Percentiles rank a stretch among this genome's conserved stretches.
phyloP scores from a whole-genome alignment of 2,329 filamentous ascomycete genomes.

The Zymoseptoria brevis region DNA sequence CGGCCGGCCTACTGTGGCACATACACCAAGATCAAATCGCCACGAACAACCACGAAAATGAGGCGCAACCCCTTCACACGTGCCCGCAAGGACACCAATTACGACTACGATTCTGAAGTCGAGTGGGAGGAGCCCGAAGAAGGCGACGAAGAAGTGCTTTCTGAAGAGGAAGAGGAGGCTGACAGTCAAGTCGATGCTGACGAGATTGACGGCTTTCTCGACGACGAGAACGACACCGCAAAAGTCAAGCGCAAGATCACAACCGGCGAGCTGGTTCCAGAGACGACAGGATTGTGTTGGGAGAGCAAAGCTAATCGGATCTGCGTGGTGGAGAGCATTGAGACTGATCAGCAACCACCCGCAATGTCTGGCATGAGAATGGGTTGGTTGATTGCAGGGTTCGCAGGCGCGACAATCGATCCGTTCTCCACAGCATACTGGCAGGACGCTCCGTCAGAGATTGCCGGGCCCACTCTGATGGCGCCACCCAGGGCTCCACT shows the following conservation, averaged over 20 bases:
- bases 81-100: constrained; percentile 57
- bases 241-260: constrained; percentile 51
- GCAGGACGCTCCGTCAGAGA: constrained; percentile 35
- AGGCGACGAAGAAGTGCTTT: constrained; percentile 59
- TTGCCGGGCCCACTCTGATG: constrained; percentile 19
- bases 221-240: constrained; percentile 66
- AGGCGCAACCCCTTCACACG: constrained; percentile 49
- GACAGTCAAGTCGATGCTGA: constrained; percentile 70
- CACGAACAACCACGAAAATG: constrained; percentile 37
- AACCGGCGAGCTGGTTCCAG: constrained; percentile 63
- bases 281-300: constrained; percentile 77
- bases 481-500: constrained; percentile 37
- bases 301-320: constrained; percentile 51
- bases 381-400: constrained; percentile 23
- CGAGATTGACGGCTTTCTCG: constrained; percentile 83
- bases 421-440: constrained; percentile 81
- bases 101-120: constrained; percentile 77
- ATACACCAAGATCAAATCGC: constrained; percentile 52
- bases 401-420: constrained; percentile 55
- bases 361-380: constrained; percentile 25
- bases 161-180: constrained; percentile 58
- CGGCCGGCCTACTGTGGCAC: constrained; percentile 65
- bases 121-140: constrained; percentile 71
- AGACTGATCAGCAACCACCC: constrained; percentile 29
- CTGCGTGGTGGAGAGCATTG: constrained; percentile 38